Percentiles rank a stretch among this genome's conserved stretches.
phyloP scores from a whole-genome alignment of 768 basidiomycete species.

The Coprinopsis cinerea region DNA sequence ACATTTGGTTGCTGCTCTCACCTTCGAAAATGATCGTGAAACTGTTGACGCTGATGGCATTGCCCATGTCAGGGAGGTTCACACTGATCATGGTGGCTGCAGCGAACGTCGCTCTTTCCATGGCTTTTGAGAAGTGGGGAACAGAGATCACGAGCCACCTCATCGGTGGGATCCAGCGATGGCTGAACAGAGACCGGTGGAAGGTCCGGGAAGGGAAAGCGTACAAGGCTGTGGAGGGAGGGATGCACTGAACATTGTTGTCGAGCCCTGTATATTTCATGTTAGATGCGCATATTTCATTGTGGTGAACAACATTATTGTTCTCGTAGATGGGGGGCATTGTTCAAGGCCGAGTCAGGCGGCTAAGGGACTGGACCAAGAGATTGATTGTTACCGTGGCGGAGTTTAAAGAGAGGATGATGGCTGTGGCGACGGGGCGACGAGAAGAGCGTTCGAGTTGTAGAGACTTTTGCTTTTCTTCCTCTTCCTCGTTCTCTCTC shows the following conservation, averaged over 20 bases:
- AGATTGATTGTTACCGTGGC: conserved; percentile 13
- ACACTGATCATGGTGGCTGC: conserved; percentile 63
- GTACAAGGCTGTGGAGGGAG: conserved; percentile 83
- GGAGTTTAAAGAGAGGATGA: conserved; percentile 18
- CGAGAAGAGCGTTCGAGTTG: neutral
- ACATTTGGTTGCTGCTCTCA: conserved; percentile 66
- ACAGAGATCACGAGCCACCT: conserved; percentile 49
- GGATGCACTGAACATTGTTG: conserved; percentile 36
- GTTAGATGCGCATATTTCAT: neutral
- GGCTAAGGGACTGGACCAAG: neutral
- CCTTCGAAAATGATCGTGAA: conserved; percentile 55
- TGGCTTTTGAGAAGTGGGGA: conserved; percentile 76
- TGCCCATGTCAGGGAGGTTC: conserved; percentile 64
- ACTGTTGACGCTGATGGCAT: conserved; percentile 69
- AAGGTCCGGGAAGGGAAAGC: conserved; percentile 60
- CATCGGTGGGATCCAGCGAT: conserved; percentile 41
- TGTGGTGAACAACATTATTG: neutral
- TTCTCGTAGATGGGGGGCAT: too few species aligned
- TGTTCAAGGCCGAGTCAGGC: neutral
- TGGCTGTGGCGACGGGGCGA: conserved; percentile 4
- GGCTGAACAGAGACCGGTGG: conserved; percentile 36
- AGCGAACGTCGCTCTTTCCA: conserved; percentile 65
- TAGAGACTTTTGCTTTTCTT: conserved; percentile 10
- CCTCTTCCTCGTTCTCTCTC: conserved; percentile 17
- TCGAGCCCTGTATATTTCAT: neutral